phyloP scores from a whole-genome alignment of 331 rosid species.

The Pyrus hybrid region DNA sequence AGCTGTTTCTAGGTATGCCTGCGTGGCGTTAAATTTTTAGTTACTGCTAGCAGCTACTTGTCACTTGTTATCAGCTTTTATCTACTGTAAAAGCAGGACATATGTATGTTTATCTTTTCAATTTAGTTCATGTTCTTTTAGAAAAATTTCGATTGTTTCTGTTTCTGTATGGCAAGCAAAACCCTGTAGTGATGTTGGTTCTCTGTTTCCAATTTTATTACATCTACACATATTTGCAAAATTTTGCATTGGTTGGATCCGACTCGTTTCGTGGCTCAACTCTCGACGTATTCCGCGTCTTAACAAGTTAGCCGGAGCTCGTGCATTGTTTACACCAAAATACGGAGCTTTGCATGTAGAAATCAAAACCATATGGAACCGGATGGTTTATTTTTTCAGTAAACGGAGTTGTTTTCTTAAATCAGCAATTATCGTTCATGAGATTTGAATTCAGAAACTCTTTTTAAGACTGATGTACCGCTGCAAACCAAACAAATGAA shows the following conservation, averaged over 20 bases:
- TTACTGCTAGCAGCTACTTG: conserved; percentile 16
- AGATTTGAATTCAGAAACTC: no score
- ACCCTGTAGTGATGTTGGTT: background rate
- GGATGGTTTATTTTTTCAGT: no score
- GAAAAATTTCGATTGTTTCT: conserved; percentile 25
- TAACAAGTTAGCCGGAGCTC: no score
- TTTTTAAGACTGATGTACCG: no score
- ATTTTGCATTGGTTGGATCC: background rate
- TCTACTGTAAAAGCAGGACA: conserved; percentile 25
- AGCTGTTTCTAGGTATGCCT: conserved; percentile 17
- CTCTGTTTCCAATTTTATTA: background rate
- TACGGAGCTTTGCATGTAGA: no score
- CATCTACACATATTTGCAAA: background rate
- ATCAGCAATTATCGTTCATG: no score
- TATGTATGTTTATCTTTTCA: conserved; percentile 29
- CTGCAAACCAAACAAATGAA: no score
- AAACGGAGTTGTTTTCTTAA: no score
- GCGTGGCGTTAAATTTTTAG: conserved; percentile 22
- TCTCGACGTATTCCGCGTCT: no score
- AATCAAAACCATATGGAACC: no score
- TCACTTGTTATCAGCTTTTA: conserved; percentile 14
- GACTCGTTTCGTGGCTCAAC: background rate
- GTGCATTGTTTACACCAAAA: no score
- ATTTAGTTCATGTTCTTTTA: conserved; percentile 8
- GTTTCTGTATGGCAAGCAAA: conserved; percentile 1